phyloP scores from a whole-genome alignment of 2,329 filamentous ascomycete genomes.

The Penicillium polonicum region DNA sequence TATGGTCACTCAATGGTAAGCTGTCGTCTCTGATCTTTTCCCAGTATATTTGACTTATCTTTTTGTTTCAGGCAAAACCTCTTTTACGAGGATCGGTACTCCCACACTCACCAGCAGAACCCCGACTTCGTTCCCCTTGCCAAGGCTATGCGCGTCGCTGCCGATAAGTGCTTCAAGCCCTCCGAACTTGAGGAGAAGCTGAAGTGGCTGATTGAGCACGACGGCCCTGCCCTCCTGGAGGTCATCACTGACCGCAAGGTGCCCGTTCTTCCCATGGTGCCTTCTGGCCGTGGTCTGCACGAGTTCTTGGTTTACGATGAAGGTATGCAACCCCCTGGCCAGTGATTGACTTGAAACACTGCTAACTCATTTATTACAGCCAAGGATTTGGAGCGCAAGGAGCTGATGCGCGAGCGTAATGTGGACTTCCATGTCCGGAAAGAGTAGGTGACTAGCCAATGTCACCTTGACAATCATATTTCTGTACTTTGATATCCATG shows the following conservation, averaged over 20 bases:
- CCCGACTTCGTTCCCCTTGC: constrained; percentile 94
- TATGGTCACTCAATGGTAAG: constrained; percentile 87
- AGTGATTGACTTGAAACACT: background rate
- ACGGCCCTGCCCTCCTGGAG: constrained; percentile 91
- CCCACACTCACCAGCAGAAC: constrained; percentile 91
- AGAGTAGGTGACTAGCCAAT: constrained; percentile 20
- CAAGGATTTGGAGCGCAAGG: constrained; percentile 67
- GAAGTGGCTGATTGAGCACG: constrained; percentile 82
- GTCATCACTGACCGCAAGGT: constrained; percentile 77
- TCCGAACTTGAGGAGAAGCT: constrained; percentile 75
- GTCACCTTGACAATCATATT: constrained; percentile 26
- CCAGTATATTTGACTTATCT: background rate
- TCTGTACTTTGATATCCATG: constrained; percentile 44
- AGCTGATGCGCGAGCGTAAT: constrained; percentile 64
- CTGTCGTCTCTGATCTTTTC: background rate
- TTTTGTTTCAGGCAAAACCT: constrained; percentile 67
- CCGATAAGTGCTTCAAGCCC: constrained; percentile 68
- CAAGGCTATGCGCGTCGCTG: constrained; percentile 85
- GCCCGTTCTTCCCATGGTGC: constrained; percentile 97
- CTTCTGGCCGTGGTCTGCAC: constrained; percentile 79
- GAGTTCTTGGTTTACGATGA: constrained; percentile 90
- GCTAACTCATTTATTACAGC: constrained; percentile 43
- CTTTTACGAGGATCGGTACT: constrained; percentile 90
- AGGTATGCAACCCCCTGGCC: constrained; percentile 50
- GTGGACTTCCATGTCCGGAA: constrained; percentile 24